phyloP scores from a whole-genome alignment of 1,284 basidiomycete genomes.

The Leccinum griseonigrum region DNA sequence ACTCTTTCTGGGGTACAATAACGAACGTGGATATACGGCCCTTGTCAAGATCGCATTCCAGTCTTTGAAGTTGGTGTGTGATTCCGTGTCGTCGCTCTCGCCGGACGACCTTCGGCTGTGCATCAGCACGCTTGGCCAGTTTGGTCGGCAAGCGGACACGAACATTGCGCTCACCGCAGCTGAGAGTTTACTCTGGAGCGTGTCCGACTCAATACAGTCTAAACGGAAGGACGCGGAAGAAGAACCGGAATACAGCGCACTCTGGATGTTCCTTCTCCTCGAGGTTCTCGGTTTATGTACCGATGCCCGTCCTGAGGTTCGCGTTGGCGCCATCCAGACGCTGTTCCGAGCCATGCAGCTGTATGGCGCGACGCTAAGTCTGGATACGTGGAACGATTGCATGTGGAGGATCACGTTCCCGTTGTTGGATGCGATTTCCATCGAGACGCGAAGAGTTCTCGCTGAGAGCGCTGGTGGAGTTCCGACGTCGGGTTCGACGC shows the following conservation, averaged over 20 bases:
- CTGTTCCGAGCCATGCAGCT: slow-evolving; percentile 92
- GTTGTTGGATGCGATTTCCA: slow-evolving; percentile 71
- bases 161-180: slow-evolving; percentile 94
- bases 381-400: slow-evolving; percentile 84
- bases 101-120: slow-evolving; percentile 82
- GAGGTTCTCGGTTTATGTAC: slow-evolving; percentile 83
- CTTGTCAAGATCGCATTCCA: slow-evolving; percentile 91
- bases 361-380: slow-evolving; percentile 81
- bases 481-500: slow-evolving; percentile 16
- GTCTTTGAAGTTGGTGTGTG: slow-evolving; percentile 91
- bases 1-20: slow-evolving; percentile 48
- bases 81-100: slow-evolving; percentile 82
- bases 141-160: slow-evolving; percentile 89
- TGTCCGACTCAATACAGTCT: slow-evolving; percentile 88
- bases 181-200: slow-evolving; percentile 87
- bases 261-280: slow-evolving; percentile 91
- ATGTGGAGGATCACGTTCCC: slow-evolving; percentile 91
- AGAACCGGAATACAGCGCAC: slow-evolving; percentile 70
- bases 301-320: slow-evolving; percentile 83
- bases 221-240: slow-evolving; percentile 65
- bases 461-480: slow-evolving; percentile 25
- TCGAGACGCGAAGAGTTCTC: slow-evolving; percentile 44
- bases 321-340: slow-evolving; percentile 92
- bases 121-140: slow-evolving; percentile 86
- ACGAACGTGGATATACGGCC: slow-evolving; percentile 61